phyloP scores from a whole-genome alignment of 352 stramenopile species.

The Phytophthora ramorum region DNA sequence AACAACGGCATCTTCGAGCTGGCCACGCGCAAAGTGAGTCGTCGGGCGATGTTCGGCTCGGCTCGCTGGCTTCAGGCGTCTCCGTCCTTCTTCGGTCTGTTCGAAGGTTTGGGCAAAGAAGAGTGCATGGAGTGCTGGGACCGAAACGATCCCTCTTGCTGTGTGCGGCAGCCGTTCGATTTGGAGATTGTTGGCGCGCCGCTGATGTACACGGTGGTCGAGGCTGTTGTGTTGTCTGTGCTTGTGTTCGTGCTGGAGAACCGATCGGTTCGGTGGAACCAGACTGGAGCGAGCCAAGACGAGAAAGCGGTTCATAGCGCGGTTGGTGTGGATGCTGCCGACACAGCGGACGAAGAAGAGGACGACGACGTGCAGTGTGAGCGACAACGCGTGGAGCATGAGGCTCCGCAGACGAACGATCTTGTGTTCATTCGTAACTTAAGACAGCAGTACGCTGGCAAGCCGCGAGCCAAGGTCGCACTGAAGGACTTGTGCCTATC shows the following conservation, averaged over 20 bases:
- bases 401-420: slow-evolving; percentile 19
- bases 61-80: slow-evolving; percentile 19
- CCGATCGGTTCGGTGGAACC: slow-evolving; percentile 48
- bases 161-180: slow-evolving; percentile 56
- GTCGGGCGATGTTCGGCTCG: slow-evolving; percentile 47
- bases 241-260: slow-evolving; percentile 61
- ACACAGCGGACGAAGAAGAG: slow-evolving; percentile 37
- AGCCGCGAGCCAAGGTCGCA: slow-evolving; percentile 88
- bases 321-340: slow-evolving; percentile 46
- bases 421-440: slow-evolving; percentile 60
- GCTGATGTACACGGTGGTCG: slow-evolving; percentile 50
- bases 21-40: slow-evolving; percentile 71
- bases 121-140: slow-evolving; percentile 65
- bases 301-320: slow-evolving; percentile 9
- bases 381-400: slow-evolving; percentile 34
- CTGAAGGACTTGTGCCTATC: slow-evolving; percentile 81
- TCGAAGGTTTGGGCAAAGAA: slow-evolving; percentile 49
- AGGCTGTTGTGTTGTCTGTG: slow-evolving; percentile 51
- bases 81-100: slow-evolving; percentile 67
- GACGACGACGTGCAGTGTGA: slow-evolving; percentile 61
- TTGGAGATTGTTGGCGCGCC: slow-evolving; percentile 59
- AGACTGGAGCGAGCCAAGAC: background rate
- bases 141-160: slow-evolving; percentile 44
- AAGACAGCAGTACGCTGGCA: slow-evolving; percentile 49
- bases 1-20: slow-evolving; percentile 81